phyloP scores from a whole-genome alignment of 805 yeast genomes.

The Spathaspora passalidarum region DNA sequence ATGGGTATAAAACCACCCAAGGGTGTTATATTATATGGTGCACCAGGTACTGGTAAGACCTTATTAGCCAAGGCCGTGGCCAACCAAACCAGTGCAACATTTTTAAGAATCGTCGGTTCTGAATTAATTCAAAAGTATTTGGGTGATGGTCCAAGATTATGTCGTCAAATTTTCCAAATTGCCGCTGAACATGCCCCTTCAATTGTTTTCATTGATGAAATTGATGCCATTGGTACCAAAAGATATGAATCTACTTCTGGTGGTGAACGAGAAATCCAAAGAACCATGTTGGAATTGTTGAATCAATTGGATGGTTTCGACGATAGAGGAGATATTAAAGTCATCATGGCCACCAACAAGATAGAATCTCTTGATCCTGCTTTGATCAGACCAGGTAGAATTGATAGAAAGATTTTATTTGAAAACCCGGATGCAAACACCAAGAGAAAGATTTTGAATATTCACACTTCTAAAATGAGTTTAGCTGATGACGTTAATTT shows the following conservation, averaged over 20 bases:
- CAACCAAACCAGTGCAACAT: constrained; percentile 94
- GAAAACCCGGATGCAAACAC: constrained; percentile 94
- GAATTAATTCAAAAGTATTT: constrained; percentile 95
- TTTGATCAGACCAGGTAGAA: constrained; percentile 93
- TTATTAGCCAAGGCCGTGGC: constrained; percentile 97
- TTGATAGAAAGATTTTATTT: constrained; percentile 91
- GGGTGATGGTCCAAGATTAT: constrained; percentile 96
- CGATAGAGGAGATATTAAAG: constrained; percentile 95
- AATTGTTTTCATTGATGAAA: constrained; percentile 97
- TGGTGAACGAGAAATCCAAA: constrained; percentile 95
- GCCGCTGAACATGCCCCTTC: constrained; percentile 98
- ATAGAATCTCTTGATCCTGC: constrained; percentile 95
- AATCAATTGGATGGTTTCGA: constrained; percentile 97
- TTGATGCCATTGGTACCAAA: constrained; percentile 98
- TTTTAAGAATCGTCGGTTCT: constrained; percentile 93
- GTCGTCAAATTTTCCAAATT: constrained; percentile 91
- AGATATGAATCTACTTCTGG: constrained; percentile 96
- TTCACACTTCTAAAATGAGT: constrained; percentile 93
- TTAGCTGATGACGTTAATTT: constrained; percentile 83
- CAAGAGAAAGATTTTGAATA: constrained; percentile 85
- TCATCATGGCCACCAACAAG: constrained; percentile 96
- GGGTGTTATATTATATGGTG: constrained; percentile 95
- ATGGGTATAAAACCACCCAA: constrained; percentile 99
- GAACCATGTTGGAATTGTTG: constrained; percentile 94
- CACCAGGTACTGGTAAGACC: constrained; percentile 98